phyloP scores from a whole-genome alignment of 1,284 basidiomycete species.

The Papiliotrema terrestris region DNA sequence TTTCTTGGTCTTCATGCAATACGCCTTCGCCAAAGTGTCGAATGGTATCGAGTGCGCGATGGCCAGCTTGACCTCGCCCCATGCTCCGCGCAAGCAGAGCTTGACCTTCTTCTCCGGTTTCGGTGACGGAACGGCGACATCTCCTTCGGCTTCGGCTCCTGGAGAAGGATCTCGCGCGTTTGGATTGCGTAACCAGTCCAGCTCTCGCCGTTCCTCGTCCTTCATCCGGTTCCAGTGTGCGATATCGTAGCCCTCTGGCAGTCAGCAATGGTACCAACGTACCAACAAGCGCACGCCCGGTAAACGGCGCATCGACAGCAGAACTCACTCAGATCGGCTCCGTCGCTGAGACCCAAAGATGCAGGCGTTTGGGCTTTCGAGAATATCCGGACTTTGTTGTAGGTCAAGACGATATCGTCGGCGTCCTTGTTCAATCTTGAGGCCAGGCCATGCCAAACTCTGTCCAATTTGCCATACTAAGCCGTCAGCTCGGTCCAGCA shows the following conservation, averaged over 20 bases:
- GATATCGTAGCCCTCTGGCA: slow-evolving; percentile 32
- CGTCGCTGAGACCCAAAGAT: slow-evolving; percentile 22
- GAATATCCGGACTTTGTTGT: slow-evolving; percentile 22
- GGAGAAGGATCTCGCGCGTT: background rate
- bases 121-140: background rate
- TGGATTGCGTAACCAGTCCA: background rate
- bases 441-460: slow-evolving; percentile 16
- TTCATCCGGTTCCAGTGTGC: slow-evolving; percentile 19
- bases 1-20: background rate
- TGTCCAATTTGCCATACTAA: slow-evolving; percentile 23
- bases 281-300: too few species aligned
- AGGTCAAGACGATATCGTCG: slow-evolving; percentile 28
- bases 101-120: slow-evolving; percentile 1
- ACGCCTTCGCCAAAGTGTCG: background rate
- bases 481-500: background rate
- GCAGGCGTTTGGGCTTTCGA: slow-evolving; percentile 15
- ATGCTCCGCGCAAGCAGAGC: slow-evolving; percentile 8
- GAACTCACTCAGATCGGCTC: slow-evolving; percentile 27
- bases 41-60: background rate
- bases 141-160: background rate
- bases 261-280: background rate
- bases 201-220: slow-evolving; percentile 5
- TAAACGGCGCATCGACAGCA: background rate
- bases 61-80: slow-evolving; percentile 7
- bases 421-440: slow-evolving; percentile 15